Evolutionary conservation across 805 yeast genomes (phyloP).

Genomic region (Nakazawaea sp.): DNA sequence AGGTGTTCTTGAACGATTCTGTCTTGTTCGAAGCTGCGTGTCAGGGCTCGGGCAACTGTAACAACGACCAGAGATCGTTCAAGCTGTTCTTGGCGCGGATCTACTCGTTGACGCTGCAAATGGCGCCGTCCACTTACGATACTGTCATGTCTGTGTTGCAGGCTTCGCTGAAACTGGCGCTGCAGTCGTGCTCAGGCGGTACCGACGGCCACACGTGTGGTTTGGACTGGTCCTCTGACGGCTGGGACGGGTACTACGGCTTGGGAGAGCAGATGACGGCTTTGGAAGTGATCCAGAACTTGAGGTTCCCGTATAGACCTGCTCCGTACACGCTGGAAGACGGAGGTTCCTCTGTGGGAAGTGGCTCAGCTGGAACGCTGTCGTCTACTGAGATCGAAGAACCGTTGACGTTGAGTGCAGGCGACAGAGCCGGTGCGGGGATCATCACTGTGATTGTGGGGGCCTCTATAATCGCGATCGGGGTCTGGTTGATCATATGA

Average conservation of each 20-base stretch:
- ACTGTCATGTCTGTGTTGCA: slow-evolving; percentile 35
- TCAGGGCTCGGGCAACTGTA: slow-evolving; percentile 49
- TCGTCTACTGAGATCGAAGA: slow-evolving; percentile 39
- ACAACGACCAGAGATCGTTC: slow-evolving; percentile 71
- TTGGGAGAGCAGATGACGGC: slow-evolving; percentile 84
- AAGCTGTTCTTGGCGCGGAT: slow-evolving; percentile 64
- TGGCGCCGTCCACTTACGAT: slow-evolving; percentile 49
- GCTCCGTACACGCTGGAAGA: slow-evolving; percentile 55
- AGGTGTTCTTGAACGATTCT: slow-evolving; percentile 32
- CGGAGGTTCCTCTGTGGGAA: slow-evolving; percentile 71
- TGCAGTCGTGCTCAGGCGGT: slow-evolving; percentile 78
- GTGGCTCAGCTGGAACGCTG: slow-evolving; percentile 61
- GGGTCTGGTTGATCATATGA: slow-evolving; percentile 72
- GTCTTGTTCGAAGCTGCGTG: slow-evolving; percentile 71
- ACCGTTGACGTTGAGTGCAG: slow-evolving; percentile 42
- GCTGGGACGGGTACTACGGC: slow-evolving; percentile 67
- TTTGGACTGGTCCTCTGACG: slow-evolving; percentile 50
- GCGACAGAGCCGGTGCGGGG: slow-evolving; percentile 88
- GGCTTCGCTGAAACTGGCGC: slow-evolving; percentile 64
- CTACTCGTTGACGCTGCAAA: slow-evolving; percentile 52
- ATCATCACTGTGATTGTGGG: slow-evolving; percentile 55
- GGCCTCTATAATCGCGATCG: slow-evolving; percentile 52
- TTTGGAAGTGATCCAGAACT: slow-evolving; percentile 51
- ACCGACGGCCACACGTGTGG: slow-evolving; percentile 85
- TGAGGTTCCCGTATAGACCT: slow-evolving; percentile 29